phyloP scores from a whole-genome alignment of 768 basidiomycete genomes.

The Scleroderma bovista region DNA sequence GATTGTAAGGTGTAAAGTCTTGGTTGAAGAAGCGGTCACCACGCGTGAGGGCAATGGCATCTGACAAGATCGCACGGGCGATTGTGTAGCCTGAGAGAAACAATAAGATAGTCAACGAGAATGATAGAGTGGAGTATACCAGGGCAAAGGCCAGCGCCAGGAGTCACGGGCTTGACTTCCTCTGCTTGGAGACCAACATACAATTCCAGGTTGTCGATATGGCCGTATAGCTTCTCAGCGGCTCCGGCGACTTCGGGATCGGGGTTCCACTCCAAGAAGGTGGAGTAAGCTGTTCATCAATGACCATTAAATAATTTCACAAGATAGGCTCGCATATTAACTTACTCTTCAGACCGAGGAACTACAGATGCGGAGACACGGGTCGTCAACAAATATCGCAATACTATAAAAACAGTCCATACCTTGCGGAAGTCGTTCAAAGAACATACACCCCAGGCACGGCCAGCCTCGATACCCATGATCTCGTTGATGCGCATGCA shows the following conservation, averaged over 20 bases:
- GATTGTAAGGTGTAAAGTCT: slow-evolving; percentile 74
- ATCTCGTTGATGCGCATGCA: slow-evolving; percentile 74
- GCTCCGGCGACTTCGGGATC: slow-evolving; percentile 59
- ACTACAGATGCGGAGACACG: slow-evolving; percentile 31
- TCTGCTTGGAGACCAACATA: slow-evolving; percentile 81
- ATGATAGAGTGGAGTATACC: slow-evolving; percentile 33
- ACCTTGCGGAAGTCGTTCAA: slow-evolving; percentile 79
- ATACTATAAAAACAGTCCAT: slow-evolving; percentile 2
- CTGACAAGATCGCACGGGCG: slow-evolving; percentile 78
- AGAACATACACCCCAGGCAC: slow-evolving; percentile 76
- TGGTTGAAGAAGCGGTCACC: slow-evolving; percentile 81
- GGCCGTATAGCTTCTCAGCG: slow-evolving; percentile 73
- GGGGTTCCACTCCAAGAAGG: slow-evolving; percentile 80
- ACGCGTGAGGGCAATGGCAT: slow-evolving; percentile 81
- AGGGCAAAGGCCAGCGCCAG: slow-evolving; percentile 82
- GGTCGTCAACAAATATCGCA: not conserved
- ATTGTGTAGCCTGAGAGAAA: slow-evolving; percentile 63
- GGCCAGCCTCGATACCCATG: slow-evolving; percentile 77
- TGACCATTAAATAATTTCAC: not conserved
- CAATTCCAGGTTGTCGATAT: slow-evolving; percentile 73
- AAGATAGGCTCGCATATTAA: not conserved
- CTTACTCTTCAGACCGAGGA: slow-evolving; percentile 72
- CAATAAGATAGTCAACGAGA: not conserved
- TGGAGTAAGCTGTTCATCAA: slow-evolving; percentile 47
- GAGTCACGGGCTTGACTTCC: slow-evolving; percentile 64